A percentile compares a stretch with the other conserved stretches of the same genome.
These are phyloP conservation scores for barrel medic (Medicago truncatula) DNA, from an alignment of 306 rosid genomes.

Conservation along the genomic window MtrunA17r5.0-ANR NC_053044.1:10022501-10023000, in stretches of 20 bases:
- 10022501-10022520: conserved; percentile 94
- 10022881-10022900: conserved; percentile 95
- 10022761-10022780: conserved; percentile 90
- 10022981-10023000: conserved; percentile 87
- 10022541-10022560: conserved; percentile 99
- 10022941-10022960: conserved; percentile 95
- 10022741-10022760: conserved; percentile 94
- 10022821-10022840: conserved; percentile 99
- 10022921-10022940: conserved; percentile 92
- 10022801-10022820: conserved; percentile 90
- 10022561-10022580: conserved; percentile 99
- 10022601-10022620: conserved; percentile 95
- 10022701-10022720: conserved; percentile 90
- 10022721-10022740: conserved; percentile 97
- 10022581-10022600: conserved; percentile 99
- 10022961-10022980: conserved; percentile 93
- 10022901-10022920: conserved; percentile 99
- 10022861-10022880: conserved; percentile 98
- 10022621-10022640: conserved; percentile 94
- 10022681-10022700: conserved; percentile 94
- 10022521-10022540: conserved; percentile 96
- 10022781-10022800: conserved; percentile 91
- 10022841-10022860: conserved; percentile 93
- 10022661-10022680: conserved; percentile 97
- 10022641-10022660: conserved; percentile 95